Evolutionary conservation across 805 yeast genomes (phyloP).

Genomic region (Saccharomycodes ludwigii): DNA sequence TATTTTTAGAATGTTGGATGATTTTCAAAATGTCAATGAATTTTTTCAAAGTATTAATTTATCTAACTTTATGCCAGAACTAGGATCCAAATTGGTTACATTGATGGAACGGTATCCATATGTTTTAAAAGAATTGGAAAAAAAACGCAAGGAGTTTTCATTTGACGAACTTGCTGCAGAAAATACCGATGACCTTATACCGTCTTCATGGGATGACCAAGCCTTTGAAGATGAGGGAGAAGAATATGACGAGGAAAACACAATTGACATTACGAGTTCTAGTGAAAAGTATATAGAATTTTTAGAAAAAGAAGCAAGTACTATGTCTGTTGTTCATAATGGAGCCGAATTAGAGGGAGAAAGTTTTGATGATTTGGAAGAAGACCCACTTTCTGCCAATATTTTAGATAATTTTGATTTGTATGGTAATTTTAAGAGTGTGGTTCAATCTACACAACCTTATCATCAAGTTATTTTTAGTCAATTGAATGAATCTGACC

Average conservation of each 20-base stretch:
- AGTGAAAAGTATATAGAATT: conserved; percentile 39
- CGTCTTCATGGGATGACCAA: conserved; percentile 15
- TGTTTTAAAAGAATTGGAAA: conserved; percentile 57
- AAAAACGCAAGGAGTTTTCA: conserved; percentile 44
- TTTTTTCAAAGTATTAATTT: background rate
- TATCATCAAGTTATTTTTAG: conserved; percentile 39
- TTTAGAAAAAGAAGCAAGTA: conserved; percentile 32
- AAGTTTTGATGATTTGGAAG: conserved; percentile 64
- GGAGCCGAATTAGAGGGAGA: conserved; percentile 28
- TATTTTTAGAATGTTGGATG: conserved; percentile 35
- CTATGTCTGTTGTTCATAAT: conserved; percentile 24
- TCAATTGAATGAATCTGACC: conserved; percentile 25
- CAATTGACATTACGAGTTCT: conserved; percentile 21
- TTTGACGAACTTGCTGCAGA: conserved; percentile 23
- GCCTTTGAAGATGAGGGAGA: conserved; percentile 22
- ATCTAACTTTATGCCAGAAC: conserved; percentile 30
- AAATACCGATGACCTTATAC: conserved; percentile 19
- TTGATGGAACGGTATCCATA: conserved; percentile 52
- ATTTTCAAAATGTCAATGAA: conserved; percentile 6
- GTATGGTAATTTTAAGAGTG: conserved; percentile 45
- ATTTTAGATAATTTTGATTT: conserved; percentile 70
- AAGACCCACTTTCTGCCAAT: conserved; percentile 69
- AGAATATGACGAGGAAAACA: conserved; percentile 28
- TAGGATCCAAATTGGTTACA: conserved; percentile 39
- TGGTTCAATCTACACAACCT: conserved; percentile 36